A percentile compares a stretch with the other conserved stretches of the same genome.
phyloP scores from a whole-genome alignment of 805 yeast species.

The Citeromyces nyonsensis region DNA sequence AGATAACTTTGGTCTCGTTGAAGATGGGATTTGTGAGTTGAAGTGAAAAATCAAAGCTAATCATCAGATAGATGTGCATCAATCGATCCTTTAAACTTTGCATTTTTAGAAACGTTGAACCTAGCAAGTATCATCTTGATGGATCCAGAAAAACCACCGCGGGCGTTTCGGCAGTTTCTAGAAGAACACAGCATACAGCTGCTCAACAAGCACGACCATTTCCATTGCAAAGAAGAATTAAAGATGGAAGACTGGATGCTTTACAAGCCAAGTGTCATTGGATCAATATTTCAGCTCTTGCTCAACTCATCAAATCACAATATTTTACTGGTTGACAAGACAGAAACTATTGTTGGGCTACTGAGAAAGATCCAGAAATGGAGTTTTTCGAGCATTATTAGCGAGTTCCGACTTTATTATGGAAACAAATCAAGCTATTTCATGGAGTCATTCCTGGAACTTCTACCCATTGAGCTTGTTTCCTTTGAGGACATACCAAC shows the following conservation, averaged over 20 bases:
- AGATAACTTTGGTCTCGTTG: conserved; percentile 82
- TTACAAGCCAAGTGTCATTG: conserved; percentile 47
- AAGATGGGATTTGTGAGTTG: conserved; percentile 53
- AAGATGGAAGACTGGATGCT: conserved; percentile 51
- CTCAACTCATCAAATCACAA: conserved; percentile 49
- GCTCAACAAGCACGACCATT: neutral
- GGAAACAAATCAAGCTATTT: conserved; percentile 62
- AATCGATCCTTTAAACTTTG: conserved; percentile 59
- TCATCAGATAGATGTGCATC: conserved; percentile 53
- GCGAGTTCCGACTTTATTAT: conserved; percentile 69
- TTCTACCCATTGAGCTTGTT: conserved; percentile 39
- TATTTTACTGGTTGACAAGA: conserved; percentile 61
- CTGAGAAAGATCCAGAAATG: conserved; percentile 76
- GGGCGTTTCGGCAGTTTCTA: conserved; percentile 52
- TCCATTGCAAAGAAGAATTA: conserved; percentile 6
- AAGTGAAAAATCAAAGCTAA: conserved; percentile 2
- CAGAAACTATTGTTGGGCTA: conserved; percentile 68
- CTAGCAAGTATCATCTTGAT: conserved; percentile 56
- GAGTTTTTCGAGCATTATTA: conserved; percentile 72
- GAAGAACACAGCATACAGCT: conserved; percentile 38
- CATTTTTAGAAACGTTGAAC: conserved; percentile 62
- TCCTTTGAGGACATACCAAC: conserved; percentile 10
- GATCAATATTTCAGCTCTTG: conserved; percentile 48
- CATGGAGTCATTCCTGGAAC: conserved; percentile 72
- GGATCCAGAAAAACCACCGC: conserved; percentile 77